phyloP scores from a whole-genome alignment of 73 alveolate species.

The Paramecium sonneborni region DNA sequence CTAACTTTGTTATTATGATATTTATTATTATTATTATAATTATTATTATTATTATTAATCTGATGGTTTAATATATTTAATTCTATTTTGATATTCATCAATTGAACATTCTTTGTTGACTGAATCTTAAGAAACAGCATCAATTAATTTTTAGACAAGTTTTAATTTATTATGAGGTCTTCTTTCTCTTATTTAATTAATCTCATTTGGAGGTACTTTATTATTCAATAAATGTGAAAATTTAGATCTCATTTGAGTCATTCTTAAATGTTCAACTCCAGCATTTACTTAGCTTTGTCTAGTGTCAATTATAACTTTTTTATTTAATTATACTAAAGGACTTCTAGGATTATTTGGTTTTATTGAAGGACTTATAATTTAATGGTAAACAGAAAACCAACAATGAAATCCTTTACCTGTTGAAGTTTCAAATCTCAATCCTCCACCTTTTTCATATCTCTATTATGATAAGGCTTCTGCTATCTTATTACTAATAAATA shows the following conservation, averaged over 20 bases:
- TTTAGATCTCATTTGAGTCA: background rate
- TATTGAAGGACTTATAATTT: background rate
- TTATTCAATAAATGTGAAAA: background rate
- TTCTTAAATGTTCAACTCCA: background rate
- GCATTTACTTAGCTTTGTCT: slow-evolving; percentile 13
- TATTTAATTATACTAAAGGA: background rate
- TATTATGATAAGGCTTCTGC: slow-evolving; percentile 1
- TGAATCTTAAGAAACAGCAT: slow-evolving; percentile 6
- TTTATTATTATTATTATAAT: background rate
- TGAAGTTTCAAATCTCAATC: background rate
- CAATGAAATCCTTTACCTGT: background rate
- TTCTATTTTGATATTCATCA: background rate
- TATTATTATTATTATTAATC: background rate
- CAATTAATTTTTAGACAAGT: background rate
- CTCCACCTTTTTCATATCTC: slow-evolving; percentile 45
- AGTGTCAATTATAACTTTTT: background rate
- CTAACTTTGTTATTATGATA: background rate
- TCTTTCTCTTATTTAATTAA: background rate
- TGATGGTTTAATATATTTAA: background rate
- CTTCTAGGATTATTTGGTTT: background rate
- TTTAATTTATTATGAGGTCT: background rate
- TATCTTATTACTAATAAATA: slow-evolving; percentile 30
- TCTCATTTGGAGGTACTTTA: background rate
- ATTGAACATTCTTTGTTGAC: background rate
- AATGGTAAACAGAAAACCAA: slow-evolving; percentile 24